Evolutionary conservation across 805 yeast genomes (phyloP), one percentile per base, ranked within the genome.

Genomic region (Ogataea kodamae): DNA sequence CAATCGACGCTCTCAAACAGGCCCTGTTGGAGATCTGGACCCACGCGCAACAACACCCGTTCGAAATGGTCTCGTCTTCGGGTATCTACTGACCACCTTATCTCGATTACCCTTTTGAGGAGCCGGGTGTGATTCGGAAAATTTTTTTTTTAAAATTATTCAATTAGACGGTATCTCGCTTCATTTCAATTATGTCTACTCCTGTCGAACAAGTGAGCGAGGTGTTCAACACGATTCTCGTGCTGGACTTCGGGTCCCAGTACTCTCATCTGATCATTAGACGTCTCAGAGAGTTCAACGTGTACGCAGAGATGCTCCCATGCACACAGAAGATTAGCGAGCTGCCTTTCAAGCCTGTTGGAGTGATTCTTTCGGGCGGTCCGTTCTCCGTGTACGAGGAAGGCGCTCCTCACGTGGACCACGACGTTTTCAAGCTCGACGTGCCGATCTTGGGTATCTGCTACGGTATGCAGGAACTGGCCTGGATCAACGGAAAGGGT

Each of bases 251-350:
- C 59, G 98, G 98, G 44, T 92, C 98, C 42, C 98, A 92, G 70
- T 92, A 92, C 70, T 86, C 96, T 39, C 98, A 92, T 59, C 68
- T 92, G 61, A 88, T 92, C 62, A 89, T 97, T 42, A 83, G 98
- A 68, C 85, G 98, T 68, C 75, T 92, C 52, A 86, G 98, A 74
- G 98, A 92, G 65, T 85, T 89, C 72, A 88, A 92, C 63, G 90
- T 92, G 49, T 92, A 92, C 64, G 97, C 98, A 49, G 98, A 92
- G 69, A 92, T 92, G 98, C 76, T 92, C 46, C 98, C 98, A 50
- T 92, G 98, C 68, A 92, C 98, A 35, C 98, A 94, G 68, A 92
- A 92, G 71, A 90, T 92, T 58, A 61, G 81, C 35, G 97, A 90
- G 49, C 74, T 92, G 52, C 65, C 79, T 40, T 92, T 96, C 94